These are phyloP conservation scores for Cladorrhinum sp. DNA, from an alignment of 2,329 filamentous ascomycete genomes.

Conservation along the genomic window DNA sequence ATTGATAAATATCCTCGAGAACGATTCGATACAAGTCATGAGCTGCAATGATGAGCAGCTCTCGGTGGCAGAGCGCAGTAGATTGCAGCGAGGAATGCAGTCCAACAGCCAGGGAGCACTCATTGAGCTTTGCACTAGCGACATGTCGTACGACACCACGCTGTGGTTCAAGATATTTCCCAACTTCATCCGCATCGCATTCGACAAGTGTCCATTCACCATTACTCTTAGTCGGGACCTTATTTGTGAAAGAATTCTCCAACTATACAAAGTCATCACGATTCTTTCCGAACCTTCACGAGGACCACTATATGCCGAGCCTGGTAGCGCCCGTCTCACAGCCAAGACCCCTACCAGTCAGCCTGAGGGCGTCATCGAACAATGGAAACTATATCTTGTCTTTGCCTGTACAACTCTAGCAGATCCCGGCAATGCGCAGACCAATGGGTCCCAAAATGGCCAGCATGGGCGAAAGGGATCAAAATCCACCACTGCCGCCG, in stretches of 20 bases:
- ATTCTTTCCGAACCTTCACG: slow-evolving; percentile 71
- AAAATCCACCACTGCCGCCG: slow-evolving; percentile 59
- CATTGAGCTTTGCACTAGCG: slow-evolving; percentile 92
- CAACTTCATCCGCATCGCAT: slow-evolving; percentile 86
- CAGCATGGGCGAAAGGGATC: slow-evolving; percentile 84
- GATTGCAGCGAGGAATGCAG: slow-evolving; percentile 84
- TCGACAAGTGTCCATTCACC: slow-evolving; percentile 86
- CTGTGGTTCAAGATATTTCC: slow-evolving; percentile 98
- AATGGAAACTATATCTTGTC: slow-evolving; percentile 96
- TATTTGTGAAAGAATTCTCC: slow-evolving; percentile 85
- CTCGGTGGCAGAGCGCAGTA: slow-evolving; percentile 86
- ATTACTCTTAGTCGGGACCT: slow-evolving; percentile 88
- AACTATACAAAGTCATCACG: slow-evolving; percentile 86
- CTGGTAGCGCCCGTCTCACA: slow-evolving; percentile 50
- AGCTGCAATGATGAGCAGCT: slow-evolving; percentile 89
- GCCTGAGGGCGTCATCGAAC: slow-evolving; percentile 85
- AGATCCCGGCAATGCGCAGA: slow-evolving; percentile 67
- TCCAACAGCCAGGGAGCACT: slow-evolving; percentile 81
- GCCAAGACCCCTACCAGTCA: slow-evolving; percentile 65
- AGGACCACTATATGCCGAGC: slow-evolving; percentile 61
- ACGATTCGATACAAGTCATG: slow-evolving; percentile 83
- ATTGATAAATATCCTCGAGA: slow-evolving; percentile 89
- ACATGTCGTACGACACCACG: slow-evolving; percentile 89
- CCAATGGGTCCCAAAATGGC: slow-evolving; percentile 53
- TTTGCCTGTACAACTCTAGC: slow-evolving; percentile 95